Evolutionary conservation across 305 asterid genomes (phyloP).

Genomic region (Vinca major): DNA sequence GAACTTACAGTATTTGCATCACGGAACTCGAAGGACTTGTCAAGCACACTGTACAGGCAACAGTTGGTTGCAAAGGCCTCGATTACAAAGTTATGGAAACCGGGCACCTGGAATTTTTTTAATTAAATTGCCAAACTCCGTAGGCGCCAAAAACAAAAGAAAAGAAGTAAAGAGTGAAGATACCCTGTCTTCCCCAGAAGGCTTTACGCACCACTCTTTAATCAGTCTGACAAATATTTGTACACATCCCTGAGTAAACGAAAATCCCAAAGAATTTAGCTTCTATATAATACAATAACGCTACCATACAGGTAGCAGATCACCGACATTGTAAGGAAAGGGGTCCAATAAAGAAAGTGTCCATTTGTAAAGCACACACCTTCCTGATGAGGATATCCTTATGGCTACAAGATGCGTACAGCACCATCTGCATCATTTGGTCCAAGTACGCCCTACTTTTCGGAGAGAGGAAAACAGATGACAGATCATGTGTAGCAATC

Average conservation of each 20-base stretch:
- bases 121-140: slow-evolving; percentile 7
- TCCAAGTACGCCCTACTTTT: slow-evolving; percentile 53
- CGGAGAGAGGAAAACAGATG: slow-evolving; percentile 59
- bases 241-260: slow-evolving; percentile 60
- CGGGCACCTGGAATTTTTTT: slow-evolving; percentile 65
- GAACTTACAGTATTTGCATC: slow-evolving; percentile 93
- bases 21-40: slow-evolving; percentile 75
- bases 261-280: slow-evolving; percentile 17
- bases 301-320: slow-evolving; percentile 2
- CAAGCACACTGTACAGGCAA: slow-evolving; percentile 87
- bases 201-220: slow-evolving; percentile 75
- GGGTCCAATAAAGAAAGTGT: background rate
- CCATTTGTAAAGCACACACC: slow-evolving; percentile 31
- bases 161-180: background rate
- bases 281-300: slow-evolving; percentile 1
- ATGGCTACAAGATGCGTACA: slow-evolving; percentile 59
- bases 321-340: background rate
- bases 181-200: slow-evolving; percentile 67
- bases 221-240: slow-evolving; percentile 83
- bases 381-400: slow-evolving; percentile 68
- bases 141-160: slow-evolving; percentile 1
- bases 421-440: slow-evolving; percentile 70
- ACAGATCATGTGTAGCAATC: slow-evolving; percentile 70
- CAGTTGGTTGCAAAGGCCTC: slow-evolving; percentile 76
- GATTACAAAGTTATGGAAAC: slow-evolving; percentile 61